Conservation (phyloP, 2,329 filamentous ascomycete species). For the Monosporascus sp. region DNA sequence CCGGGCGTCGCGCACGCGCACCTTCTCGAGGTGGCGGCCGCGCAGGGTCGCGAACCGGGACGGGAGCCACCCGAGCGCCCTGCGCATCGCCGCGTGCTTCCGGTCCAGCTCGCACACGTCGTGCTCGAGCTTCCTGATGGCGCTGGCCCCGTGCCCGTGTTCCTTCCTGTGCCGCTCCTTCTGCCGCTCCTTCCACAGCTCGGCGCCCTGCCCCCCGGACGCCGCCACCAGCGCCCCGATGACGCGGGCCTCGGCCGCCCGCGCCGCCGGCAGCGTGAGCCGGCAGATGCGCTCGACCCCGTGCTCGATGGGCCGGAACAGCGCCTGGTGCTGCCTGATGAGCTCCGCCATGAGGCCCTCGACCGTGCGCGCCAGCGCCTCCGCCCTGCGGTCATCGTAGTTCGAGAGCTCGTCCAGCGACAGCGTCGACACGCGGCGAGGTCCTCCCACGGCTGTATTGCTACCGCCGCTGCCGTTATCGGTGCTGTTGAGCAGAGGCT, state of each 20-base stretch:
- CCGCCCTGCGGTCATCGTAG: not conserved
- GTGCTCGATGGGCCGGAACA: not conserved
- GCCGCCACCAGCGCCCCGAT: not conserved
- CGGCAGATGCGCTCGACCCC: not conserved
- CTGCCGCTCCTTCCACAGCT: not conserved
- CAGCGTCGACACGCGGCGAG: not conserved
- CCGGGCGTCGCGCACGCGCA: not conserved
- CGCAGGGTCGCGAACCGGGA: not conserved
- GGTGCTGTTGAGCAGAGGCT: not conserved
- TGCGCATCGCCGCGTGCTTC: not conserved
- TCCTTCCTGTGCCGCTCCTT: not conserved
- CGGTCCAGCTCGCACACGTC: not conserved
- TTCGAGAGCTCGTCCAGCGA: not conserved
- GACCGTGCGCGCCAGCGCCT: not conserved
- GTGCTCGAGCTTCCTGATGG: not conserved
- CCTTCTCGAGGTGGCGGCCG: not conserved
- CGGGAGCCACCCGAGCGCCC: not conserved
- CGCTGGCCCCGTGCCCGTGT: not conserved
- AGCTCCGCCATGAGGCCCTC: slow-evolving; percentile 1
- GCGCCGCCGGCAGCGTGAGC: not conserved
- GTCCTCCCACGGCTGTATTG: not conserved
- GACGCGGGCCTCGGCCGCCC: not conserved
- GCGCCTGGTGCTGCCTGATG: not conserved
- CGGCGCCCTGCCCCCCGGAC: not conserved
- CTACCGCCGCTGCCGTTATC: not conserved